These are phyloP conservation scores for Beauveria rudraprayagi DNA, from an alignment of 2,329 filamentous ascomycete species.

Conservation along the genomic window DNA sequence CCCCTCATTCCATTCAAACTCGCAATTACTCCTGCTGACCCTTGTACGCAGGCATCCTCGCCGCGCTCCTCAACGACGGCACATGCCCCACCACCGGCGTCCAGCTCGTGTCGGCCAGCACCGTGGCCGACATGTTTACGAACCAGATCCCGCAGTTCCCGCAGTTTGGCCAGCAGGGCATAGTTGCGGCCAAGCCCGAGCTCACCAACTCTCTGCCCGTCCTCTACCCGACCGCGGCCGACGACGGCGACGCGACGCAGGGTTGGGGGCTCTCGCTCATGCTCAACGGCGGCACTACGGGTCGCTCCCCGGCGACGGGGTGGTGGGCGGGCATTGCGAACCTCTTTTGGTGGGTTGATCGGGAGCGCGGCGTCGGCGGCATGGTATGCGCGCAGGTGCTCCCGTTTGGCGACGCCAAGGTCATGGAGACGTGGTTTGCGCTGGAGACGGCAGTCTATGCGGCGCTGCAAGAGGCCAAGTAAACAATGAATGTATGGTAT, in stretches of 20 bases:
- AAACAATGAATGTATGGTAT: no score
- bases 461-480: conserved; percentile 9
- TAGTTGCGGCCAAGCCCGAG: conserved; percentile 39
- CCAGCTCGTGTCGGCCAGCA: conserved; percentile 46
- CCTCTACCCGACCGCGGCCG: conserved; percentile 35
- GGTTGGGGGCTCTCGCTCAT: conserved; percentile 58
- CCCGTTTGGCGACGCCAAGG: conserved; percentile 38
- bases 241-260: conserved; percentile 38
- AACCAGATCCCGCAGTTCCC: conserved; percentile 53
- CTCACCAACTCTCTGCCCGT: conserved; percentile 40
- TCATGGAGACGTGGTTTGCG: conserved; percentile 31
- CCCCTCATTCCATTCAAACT: neutral
- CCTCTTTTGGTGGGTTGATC: conserved; percentile 55
- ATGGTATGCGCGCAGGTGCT: conserved; percentile 43
- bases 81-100: conserved; percentile 46
- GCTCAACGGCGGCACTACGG: conserved; percentile 42
- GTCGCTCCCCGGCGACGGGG: conserved; percentile 41
- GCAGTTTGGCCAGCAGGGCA: conserved; percentile 37
- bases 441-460: conserved; percentile 32
- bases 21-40: neutral
- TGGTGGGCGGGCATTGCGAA: conserved; percentile 55
- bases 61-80: conserved; percentile 56
- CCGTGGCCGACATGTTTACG: conserved; percentile 55
- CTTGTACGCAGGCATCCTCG: conserved; percentile 42
- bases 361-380: conserved; percentile 49